Evolutionary conservation across 352 stramenopile species (phyloP).

Genomic region (Globisporangium perplexum): DNA sequence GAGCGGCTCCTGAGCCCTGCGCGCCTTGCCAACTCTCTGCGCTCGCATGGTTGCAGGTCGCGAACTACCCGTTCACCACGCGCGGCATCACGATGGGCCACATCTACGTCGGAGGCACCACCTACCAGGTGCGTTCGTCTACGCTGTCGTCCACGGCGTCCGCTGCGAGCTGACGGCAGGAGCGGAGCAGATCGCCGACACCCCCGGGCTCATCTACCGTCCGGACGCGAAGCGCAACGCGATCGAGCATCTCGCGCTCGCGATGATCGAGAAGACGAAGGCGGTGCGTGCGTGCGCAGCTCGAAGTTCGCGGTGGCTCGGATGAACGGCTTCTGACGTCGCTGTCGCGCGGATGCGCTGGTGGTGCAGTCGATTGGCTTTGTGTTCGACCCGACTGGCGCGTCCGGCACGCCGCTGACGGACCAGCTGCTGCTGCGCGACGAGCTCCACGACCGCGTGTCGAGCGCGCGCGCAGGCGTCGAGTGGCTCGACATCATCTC

Average conservation of each 20-base stretch:
- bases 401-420: slow-evolving; percentile 50
- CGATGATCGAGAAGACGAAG: slow-evolving; percentile 76
- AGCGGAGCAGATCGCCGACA: slow-evolving; percentile 71
- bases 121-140: slow-evolving; percentile 59
- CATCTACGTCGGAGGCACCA: slow-evolving; percentile 77
- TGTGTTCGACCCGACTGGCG: slow-evolving; percentile 74
- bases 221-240: slow-evolving; percentile 58
- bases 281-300: slow-evolving; percentile 26
- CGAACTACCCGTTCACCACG: slow-evolving; percentile 87
- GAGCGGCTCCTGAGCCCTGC: neutral
- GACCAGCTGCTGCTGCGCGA: slow-evolving; percentile 68
- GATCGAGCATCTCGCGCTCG: slow-evolving; percentile 67
- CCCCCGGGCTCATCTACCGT: slow-evolving; percentile 60
- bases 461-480: slow-evolving; percentile 29
- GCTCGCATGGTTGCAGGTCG: slow-evolving; percentile 32
- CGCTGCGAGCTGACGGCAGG: neutral
- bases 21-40: neutral
- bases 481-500: slow-evolving; percentile 86
- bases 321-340: neutral
- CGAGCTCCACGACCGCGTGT: slow-evolving; percentile 57
- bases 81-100: slow-evolving; percentile 85
- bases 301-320: neutral
- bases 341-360: too few relatives aligned
- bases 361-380: slow-evolving; percentile 63
- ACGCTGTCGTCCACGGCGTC: neutral